phyloP scores from a whole-genome alignment of 2,329 filamentous ascomycete species.

The Aureobasidium sp. region DNA sequence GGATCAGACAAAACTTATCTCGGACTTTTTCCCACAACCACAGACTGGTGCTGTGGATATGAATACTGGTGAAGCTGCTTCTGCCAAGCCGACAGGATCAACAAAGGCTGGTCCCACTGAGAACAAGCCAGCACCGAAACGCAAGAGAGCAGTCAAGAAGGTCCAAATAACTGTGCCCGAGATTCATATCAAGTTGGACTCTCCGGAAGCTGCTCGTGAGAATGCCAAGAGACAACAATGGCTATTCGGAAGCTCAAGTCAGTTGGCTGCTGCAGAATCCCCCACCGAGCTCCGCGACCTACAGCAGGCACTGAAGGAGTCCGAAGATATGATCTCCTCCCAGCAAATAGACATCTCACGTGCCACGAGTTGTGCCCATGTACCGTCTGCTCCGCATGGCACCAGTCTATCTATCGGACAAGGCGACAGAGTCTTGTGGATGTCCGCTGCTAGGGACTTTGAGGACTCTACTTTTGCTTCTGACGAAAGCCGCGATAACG shows the following conservation, averaged over 20 bases:
- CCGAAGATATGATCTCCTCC: slow-evolving; percentile 34
- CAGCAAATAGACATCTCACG: slow-evolving; percentile 25
- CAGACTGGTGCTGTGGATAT: background rate
- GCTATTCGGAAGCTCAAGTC: slow-evolving; percentile 79
- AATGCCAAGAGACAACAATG: slow-evolving; percentile 64
- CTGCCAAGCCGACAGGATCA: slow-evolving; percentile 20
- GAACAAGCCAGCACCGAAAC: slow-evolving; percentile 14
- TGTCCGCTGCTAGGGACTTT: slow-evolving; percentile 56
- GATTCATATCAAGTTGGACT: slow-evolving; percentile 12
- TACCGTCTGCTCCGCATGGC: slow-evolving; percentile 20
- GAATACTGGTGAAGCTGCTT: slow-evolving; percentile 16
- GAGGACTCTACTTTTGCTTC: background rate
- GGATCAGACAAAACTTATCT: slow-evolving; percentile 23
- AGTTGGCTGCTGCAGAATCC: slow-evolving; percentile 65
- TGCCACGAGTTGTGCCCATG: slow-evolving; percentile 7
- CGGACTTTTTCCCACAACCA: slow-evolving; percentile 34
- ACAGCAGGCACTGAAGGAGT: slow-evolving; percentile 52
- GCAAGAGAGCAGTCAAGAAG: slow-evolving; percentile 28
- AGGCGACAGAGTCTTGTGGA: slow-evolving; percentile 51
- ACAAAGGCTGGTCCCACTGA: background rate
- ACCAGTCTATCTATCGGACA: slow-evolving; percentile 22
- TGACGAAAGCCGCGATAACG: background rate
- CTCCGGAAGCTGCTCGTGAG: slow-evolving; percentile 42
- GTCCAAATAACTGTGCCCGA: slow-evolving; percentile 15
- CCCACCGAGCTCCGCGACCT: slow-evolving; percentile 56